Percentiles rank a stretch among this genome's conserved stretches.
These are phyloP conservation scores for Jacaranda mimosifolia DNA, from an alignment of 257 asterid species.

Conservation along the genomic window DNA sequence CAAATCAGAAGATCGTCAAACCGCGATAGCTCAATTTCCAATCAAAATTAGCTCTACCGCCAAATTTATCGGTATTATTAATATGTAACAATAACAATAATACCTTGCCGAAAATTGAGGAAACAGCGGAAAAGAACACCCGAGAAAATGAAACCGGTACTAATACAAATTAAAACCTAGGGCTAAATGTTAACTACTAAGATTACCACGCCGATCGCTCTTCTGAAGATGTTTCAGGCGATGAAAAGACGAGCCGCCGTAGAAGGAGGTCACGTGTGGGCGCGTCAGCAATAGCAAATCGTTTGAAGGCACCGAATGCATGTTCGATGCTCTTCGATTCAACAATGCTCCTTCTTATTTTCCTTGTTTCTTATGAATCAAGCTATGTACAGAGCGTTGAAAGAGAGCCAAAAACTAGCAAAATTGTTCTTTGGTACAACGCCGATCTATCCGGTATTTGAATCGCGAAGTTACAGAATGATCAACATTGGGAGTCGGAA, in stretches of 20 bases:
- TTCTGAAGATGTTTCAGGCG: slow-evolving; percentile 68
- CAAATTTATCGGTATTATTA: slow-evolving; percentile 22
- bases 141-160: slow-evolving; percentile 19
- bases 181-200: slow-evolving; percentile 49
- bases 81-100: slow-evolving; percentile 5
- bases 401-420: background rate
- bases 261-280: slow-evolving; percentile 55
- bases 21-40: slow-evolving; percentile 27
- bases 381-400: background rate
- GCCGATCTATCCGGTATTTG: background rate
- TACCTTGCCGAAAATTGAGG: slow-evolving; percentile 18
- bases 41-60: slow-evolving; percentile 30
- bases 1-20: slow-evolving; percentile 26
- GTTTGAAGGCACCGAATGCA: slow-evolving; percentile 71
- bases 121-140: slow-evolving; percentile 27
- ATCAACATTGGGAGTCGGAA: slow-evolving; percentile 12
- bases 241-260: slow-evolving; percentile 63
- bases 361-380: background rate
- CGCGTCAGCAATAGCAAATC: slow-evolving; percentile 46
- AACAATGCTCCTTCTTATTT: slow-evolving; percentile 26
- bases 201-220: slow-evolving; percentile 71
- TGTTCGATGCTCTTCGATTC: slow-evolving; percentile 70
- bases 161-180: background rate
- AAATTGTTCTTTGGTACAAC: background rate
- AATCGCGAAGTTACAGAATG: background rate